Evolutionary conservation across 1,139 yeast species (phyloP).

Genomic region (Yamadazyma pseudoaaseri): DNA sequence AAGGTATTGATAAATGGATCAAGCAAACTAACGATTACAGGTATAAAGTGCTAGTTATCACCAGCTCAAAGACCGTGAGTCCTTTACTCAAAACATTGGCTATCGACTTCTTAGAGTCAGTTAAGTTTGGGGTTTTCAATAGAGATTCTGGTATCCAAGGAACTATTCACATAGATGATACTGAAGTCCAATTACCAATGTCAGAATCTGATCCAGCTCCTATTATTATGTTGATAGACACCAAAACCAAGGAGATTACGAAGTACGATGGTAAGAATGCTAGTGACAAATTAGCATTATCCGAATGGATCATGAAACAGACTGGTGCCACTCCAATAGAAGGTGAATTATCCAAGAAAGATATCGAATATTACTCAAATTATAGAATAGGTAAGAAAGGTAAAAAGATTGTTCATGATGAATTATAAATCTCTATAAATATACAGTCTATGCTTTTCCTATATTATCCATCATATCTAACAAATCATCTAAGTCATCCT

Average conservation of each 20-base stretch:
- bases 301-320: constrained; percentile 33
- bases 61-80: constrained; percentile 50
- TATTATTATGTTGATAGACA: constrained; percentile 27
- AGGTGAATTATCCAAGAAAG: constrained; percentile 40
- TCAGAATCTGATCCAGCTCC: constrained; percentile 23
- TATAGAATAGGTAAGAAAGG: constrained; percentile 30
- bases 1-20: constrained; percentile 12
- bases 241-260: constrained; percentile 18
- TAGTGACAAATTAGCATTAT: constrained; percentile 30
- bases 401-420: constrained; percentile 29
- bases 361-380: constrained; percentile 26
- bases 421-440: constrained; percentile 21
- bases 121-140: constrained; percentile 30
- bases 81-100: constrained; percentile 73
- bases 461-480: constrained; percentile 39
- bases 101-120: constrained; percentile 56
- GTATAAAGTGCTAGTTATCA: constrained; percentile 41
- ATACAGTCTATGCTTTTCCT: constrained; percentile 15
- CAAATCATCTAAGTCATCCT: constrained; percentile 32
- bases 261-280: constrained; percentile 25
- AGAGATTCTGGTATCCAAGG: constrained; percentile 11
- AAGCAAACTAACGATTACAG: constrained; percentile 18
- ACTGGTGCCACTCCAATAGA: constrained; percentile 32
- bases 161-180: constrained; percentile 20
- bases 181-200: constrained; percentile 21